Evolutionary conservation across 1,139 yeast genomes (phyloP), one percentile per base, ranked within the genome.

Genomic region (Debaryomyces fabryi): DNA sequence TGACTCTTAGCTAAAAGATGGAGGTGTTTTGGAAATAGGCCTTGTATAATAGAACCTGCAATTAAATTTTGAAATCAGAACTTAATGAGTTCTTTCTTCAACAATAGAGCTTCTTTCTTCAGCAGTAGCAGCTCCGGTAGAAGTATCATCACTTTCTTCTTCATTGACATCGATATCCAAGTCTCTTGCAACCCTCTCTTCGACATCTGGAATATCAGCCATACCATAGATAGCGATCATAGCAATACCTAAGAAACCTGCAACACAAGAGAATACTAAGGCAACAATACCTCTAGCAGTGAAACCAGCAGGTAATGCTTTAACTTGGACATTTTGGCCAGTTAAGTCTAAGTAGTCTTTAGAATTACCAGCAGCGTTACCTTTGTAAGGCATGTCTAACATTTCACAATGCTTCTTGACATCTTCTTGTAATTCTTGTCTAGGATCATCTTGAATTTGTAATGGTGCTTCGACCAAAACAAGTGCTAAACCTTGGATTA

Each of bases 401-500:
- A 65, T 66, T 25, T 63, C 57, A 68, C 92, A 86, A 25, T 72
- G 69, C 15, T 71, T 68, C 35, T 71, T 65, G 58, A 75, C 84
- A 52, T 79, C 75, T 1, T 73, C 75, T 25, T 78, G 69, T n/a
- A 78, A 53, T 30, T 65, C 67, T 54, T 75, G 76, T 6, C 60
- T 52, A 8, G 61, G 53, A 29, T 68, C 65, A 35, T 63, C 55
- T 59, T 82, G 82, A 38, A 86, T 64, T 24, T 69, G 68, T 34
- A 70, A 57, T 18, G 96, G 96, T 36, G 89, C 91, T 69, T 89
- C 96, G 44, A 89, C 72, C 35, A 86, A 77, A 2, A 81, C 77
- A 50, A 85, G 71, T 13, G 91, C 92, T 52, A 90, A 77, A 52
- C 97, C 97, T 69, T 89, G 96, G 59, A 82, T 84, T 74, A 90